A percentile compares a stretch with the other conserved stretches of the same genome.
phyloP scores from a whole-genome alignment of 2,329 filamentous ascomycete genomes.

The Coniochaeta hoffmannii region DNA sequence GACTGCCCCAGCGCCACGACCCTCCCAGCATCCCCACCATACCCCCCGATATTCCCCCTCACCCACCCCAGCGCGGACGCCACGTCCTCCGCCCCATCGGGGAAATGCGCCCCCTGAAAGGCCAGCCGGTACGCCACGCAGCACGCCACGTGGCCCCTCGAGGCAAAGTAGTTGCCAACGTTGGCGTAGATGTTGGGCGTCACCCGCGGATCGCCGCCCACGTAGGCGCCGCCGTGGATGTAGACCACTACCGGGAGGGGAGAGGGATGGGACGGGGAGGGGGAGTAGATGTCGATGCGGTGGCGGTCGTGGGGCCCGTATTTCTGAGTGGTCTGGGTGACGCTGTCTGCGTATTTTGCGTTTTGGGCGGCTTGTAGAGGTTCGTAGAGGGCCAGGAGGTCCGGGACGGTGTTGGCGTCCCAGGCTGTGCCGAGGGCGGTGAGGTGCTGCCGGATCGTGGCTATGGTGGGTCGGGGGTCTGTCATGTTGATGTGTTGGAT shows the following conservation, averaged over 20 bases:
- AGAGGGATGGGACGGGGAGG: background rate
- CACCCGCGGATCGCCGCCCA: background rate
- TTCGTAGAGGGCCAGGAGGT: background rate
- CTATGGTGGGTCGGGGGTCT: background rate
- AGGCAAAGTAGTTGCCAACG: background rate
- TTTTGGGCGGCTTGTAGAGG: background rate
- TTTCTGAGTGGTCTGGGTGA: background rate
- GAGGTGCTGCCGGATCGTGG: background rate
- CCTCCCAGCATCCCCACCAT: background rate
- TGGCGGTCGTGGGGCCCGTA: background rate
- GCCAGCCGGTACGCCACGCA: background rate
- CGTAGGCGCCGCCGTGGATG: background rate
- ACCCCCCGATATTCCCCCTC: background rate
- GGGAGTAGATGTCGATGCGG: background rate
- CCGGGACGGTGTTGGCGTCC: background rate
- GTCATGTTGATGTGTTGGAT: background rate
- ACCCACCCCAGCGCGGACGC: background rate
- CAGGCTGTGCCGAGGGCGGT: background rate
- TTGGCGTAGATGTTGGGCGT: background rate
- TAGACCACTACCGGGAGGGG: background rate
- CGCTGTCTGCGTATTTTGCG: background rate
- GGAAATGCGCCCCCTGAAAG: background rate
- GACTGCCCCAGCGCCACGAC: background rate
- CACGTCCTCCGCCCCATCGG: background rate
- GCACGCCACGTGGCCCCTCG: background rate